phyloP scores from a whole-genome alignment of 257 asterid genomes.

The Jasminum sambac region DNA sequence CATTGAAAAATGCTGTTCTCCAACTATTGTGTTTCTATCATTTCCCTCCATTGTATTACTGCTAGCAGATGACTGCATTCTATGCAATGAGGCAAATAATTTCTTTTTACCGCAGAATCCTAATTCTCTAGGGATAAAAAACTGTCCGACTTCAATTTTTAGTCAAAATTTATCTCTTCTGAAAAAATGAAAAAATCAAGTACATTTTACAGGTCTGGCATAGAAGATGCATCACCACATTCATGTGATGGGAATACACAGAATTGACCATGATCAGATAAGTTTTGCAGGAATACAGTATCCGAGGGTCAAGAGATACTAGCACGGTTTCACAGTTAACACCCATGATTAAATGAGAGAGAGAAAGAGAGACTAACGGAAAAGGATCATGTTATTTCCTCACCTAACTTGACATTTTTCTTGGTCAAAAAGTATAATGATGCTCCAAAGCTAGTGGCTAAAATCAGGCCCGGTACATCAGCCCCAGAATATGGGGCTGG shows the following conservation, averaged over 20 bases:
- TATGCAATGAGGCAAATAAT: not conserved
- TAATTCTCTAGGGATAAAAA: not conserved
- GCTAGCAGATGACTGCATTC: not conserved
- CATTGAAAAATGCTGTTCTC: not conserved
- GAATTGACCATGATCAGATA: not conserved
- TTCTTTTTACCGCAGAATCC: not conserved
- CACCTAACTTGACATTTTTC: conserved; percentile 88
- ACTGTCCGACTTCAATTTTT: not conserved
- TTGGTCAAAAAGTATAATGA: conserved; percentile 95
- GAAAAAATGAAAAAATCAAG: not conserved
- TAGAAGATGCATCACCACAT: not conserved
- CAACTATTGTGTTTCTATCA: not conserved
- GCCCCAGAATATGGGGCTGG: conserved; percentile 62
- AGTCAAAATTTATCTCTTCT: not conserved
- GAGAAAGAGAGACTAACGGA: not conserved
- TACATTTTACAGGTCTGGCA: not conserved
- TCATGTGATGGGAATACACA: not conserved
- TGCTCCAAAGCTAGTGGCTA: conserved; percentile 95
- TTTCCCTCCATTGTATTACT: not conserved
- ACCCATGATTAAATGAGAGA: not conserved
- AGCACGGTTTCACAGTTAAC: not conserved
- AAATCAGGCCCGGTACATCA: conserved; percentile 87
- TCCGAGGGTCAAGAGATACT: not conserved
- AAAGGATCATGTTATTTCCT: conserved; percentile 23
- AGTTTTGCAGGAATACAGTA: not conserved